Evolutionary conservation across 2,329 filamentous ascomycete genomes (phyloP).

Genomic region (Neophaeococcomyces mojaviensis): DNA sequence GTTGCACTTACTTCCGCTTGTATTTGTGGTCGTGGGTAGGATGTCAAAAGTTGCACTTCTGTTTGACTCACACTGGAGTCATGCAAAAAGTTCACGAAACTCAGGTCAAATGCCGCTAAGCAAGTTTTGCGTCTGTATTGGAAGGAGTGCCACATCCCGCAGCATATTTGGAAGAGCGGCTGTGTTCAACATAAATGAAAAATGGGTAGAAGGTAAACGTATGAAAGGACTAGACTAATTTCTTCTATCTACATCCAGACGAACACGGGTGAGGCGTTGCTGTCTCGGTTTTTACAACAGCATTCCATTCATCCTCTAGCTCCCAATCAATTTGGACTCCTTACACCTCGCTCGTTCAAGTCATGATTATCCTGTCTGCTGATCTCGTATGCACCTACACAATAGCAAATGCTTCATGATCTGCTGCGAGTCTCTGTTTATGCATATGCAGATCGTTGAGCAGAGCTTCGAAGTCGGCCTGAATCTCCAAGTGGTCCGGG

Average conservation of each 20-base stretch:
- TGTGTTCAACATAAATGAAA: too few relatives aligned
- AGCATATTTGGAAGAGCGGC: too few relatives aligned
- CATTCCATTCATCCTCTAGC: neutral
- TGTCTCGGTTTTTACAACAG: neutral
- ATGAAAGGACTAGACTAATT: neutral
- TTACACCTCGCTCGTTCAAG: constrained; percentile 1
- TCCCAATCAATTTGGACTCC: neutral
- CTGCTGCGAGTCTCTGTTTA: constrained; percentile 77
- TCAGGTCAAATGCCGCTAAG: neutral
- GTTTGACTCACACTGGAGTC: neutral
- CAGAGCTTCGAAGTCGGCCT: constrained; percentile 77
- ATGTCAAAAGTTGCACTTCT: neutral
- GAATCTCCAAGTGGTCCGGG: constrained; percentile 55
- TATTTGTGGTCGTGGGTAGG: neutral
- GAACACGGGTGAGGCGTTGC: neutral
- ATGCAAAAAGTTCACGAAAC: neutral
- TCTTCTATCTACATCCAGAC: neutral
- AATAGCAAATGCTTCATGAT: constrained; percentile 35
- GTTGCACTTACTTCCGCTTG: neutral
- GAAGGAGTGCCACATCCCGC: neutral
- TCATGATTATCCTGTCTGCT: constrained; percentile 1
- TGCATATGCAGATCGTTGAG: constrained; percentile 73
- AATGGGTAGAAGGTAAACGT: neutral
- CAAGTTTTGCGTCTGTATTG: neutral
- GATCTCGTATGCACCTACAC: constrained; percentile 7